Conservation (phyloP, 2,329 filamentous ascomycete species). For the Fusarium tjaetaba region DNA sequence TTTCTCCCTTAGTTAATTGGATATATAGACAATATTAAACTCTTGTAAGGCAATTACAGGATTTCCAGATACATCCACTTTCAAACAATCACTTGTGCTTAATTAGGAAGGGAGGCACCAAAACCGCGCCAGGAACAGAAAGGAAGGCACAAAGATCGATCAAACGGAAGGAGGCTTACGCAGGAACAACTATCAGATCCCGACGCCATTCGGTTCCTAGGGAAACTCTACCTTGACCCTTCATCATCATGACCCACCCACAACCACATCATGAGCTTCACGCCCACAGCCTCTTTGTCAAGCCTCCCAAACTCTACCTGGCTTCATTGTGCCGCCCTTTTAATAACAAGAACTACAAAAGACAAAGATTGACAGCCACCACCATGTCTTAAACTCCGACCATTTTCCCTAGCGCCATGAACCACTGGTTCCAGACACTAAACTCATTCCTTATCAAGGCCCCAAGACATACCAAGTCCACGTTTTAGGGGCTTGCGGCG, state of each 20-base stretch:
- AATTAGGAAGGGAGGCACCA: background rate
- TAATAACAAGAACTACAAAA: background rate
- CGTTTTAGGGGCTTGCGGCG: slow-evolving; percentile 29
- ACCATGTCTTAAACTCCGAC: slow-evolving; percentile 6
- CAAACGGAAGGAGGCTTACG: slow-evolving; percentile 25
- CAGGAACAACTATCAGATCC: slow-evolving; percentile 27
- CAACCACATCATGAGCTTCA: slow-evolving; percentile 1
- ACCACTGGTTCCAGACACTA: slow-evolving; percentile 24
- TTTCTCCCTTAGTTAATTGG: background rate
- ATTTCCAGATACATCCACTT: background rate
- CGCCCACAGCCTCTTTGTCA: background rate
- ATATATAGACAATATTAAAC: slow-evolving; percentile 8
- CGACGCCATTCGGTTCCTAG: background rate
- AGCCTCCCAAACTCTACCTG: background rate
- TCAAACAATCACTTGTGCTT: background rate
- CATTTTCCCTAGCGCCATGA: slow-evolving; percentile 2
- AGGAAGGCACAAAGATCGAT: slow-evolving; percentile 4
- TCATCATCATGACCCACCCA: slow-evolving; percentile 1
- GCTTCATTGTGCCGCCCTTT: background rate
- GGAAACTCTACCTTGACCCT: background rate
- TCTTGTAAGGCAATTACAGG: background rate
- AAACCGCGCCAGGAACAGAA: background rate
- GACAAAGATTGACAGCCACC: background rate
- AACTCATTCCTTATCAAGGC: slow-evolving; percentile 26
- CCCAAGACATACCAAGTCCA: slow-evolving; percentile 34